A percentile compares a stretch with the other conserved stretches of the same genome.
Conservation (phyloP, 2,329 filamentous ascomycete species). For the Pseudopithomyces maydicus region DNA sequence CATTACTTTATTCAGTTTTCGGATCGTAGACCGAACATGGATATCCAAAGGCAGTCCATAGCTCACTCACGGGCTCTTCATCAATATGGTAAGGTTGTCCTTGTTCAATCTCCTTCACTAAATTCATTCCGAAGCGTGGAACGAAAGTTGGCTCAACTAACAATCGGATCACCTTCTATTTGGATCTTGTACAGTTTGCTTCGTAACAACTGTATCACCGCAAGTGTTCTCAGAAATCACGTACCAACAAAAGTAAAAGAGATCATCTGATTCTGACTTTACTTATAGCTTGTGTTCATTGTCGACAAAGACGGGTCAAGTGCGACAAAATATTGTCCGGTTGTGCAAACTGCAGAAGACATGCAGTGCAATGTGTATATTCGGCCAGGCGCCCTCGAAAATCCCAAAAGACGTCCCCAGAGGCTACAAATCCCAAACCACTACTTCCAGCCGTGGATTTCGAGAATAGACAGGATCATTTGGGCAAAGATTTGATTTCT, state of each 20-base stretch:
- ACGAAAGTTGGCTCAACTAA: too few species aligned
- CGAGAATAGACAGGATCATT: background rate
- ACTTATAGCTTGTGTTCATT: conserved; percentile 1
- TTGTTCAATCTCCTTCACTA: background rate
- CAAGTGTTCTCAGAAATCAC: too few species aligned
- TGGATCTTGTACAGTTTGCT: too few species aligned
- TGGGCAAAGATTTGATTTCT: background rate
- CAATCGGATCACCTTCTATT: too few species aligned
- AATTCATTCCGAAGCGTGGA: background rate
- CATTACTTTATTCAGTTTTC: too few species aligned
- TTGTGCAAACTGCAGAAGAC: conserved; percentile 3
- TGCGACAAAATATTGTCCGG: conserved; percentile 4
- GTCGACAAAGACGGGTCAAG: conserved; percentile 2
- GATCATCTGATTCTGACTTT: too few species aligned
- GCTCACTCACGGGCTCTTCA: background rate
- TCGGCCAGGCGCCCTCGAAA: conserved; percentile 1
- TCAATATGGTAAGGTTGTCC: background rate
- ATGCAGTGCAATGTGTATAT: conserved; percentile 2
- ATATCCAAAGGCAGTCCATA: background rate
- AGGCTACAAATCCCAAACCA: background rate
- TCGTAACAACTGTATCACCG: too few species aligned
- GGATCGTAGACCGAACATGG: background rate
- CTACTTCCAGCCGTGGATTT: background rate
- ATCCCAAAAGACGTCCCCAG: background rate
- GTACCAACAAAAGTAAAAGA: too few species aligned